Base-by-base conservation (phyloP, 2,329 filamentous ascomycete genomes). In the Chaetomium sp. region DNA sequence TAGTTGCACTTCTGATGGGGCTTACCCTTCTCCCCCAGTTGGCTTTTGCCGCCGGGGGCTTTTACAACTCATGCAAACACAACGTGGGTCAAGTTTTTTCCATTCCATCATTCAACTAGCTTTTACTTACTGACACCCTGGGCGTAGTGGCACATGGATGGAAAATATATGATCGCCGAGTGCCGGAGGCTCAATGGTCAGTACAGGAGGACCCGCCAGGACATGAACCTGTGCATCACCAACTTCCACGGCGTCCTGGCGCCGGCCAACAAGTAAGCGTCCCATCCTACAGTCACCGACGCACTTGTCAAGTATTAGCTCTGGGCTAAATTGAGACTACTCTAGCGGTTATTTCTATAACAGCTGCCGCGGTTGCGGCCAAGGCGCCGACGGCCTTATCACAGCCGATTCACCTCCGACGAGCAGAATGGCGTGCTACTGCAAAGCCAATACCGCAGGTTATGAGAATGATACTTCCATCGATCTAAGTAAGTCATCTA, bases 201-300 rank as follows among this genome's bases (percentile, higher is more conserved):
- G 31, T 56, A 56, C 53, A n/a, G 3, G n/a, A 16, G 53, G 4
- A 38, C 31, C 53, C 31, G 53, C 9, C 53, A 56, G 31, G 53
- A 56, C 33, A 38, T 56, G 53, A 56, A 56, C 31, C 53, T 56
- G 4, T 56, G 53, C 53, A 16, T 56, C n/a, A 38, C 10, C 27
- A 56, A 56, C 53, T 23, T 10, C 10, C 1, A 19, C 4, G 53
- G 53, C 53, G 10, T 8, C 9, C 31, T 56, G 8, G 35, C 13
- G 12, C 9, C 53, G 12, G 53, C 31, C 4, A 38, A 56, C 4
- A 23, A 25, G 53, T 56, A 25, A 35, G 21, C 53, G 25, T 35
- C 29, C 10, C 38, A 42, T 19, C 35, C 33, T 13, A 38, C 16
- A 19, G 13, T 19, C 6, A 19, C 13, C 16, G 7, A 6, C 38